Conservation (phyloP, 176 grass and related monocot species). For the Canna indica region DNA sequence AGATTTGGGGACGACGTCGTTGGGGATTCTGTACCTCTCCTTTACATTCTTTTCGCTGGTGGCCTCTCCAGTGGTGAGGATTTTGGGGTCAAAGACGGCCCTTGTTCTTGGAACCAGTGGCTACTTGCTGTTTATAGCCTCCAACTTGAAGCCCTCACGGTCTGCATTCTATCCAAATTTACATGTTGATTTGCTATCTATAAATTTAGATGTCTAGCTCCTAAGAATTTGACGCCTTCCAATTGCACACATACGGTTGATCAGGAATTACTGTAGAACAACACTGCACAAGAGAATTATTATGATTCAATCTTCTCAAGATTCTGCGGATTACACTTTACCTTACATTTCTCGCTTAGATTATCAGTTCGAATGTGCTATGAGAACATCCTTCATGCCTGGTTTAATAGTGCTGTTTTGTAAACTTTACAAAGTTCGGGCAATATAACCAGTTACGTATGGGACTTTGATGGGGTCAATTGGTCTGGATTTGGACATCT, state of each 20-base stretch:
- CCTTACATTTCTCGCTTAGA: too few species aligned
- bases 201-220: neutral
- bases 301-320: neutral
- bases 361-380: too few species aligned
- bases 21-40: slow-evolving; percentile 69
- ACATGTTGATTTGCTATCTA: too few species aligned
- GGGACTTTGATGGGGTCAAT: too few species aligned
- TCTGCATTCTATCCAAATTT: slow-evolving; percentile 9
- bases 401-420: too few species aligned
- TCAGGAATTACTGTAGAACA: neutral
- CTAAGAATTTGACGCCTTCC: too few species aligned
- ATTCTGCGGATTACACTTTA: neutral
- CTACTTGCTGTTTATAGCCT: slow-evolving; percentile 72
- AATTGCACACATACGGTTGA: too few species aligned
- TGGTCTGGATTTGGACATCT: too few species aligned
- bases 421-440: too few species aligned
- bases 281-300: neutral
- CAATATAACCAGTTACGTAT: too few species aligned
- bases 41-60: slow-evolving; percentile 67
- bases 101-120: slow-evolving; percentile 69
- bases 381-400: too few species aligned
- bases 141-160: slow-evolving; percentile 80
- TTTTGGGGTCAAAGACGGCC: slow-evolving; percentile 48
- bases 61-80: slow-evolving; percentile 43
- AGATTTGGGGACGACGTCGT: slow-evolving; percentile 54